Base-by-base conservation (phyloP, 2,329 filamentous ascomycete genomes). In the Fusarium illudens region DNA sequence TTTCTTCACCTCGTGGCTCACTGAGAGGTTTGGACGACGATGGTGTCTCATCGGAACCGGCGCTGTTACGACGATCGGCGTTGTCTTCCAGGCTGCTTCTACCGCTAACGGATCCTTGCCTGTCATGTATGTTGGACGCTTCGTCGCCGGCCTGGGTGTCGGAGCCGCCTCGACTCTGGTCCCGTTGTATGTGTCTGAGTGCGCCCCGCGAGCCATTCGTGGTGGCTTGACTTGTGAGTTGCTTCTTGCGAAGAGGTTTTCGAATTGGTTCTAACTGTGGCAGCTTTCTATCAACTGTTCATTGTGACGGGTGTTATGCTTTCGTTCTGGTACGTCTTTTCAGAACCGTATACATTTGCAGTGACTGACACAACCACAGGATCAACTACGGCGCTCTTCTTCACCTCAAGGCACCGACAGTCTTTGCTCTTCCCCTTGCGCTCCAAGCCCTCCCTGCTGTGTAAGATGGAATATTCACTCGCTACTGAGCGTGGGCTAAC, bases 41-140 rank as follows among this genome's bases (percentile, higher is more conserved):
- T 72, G 67, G 13, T 82, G 83, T 22, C 80, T 93, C 29, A 82
- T 92, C 20, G 76, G 80, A 17, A 83, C 86, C 6, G 88, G 89
- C 27, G 37, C 84, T 1, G 73, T 91, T 34, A 87, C 89, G 27
- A 83, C 85, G 25, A 58, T 89, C 11, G 90, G 90, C 42, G 87
- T 89, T 50, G 75, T 90, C 52, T 84, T 92, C 72, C 90, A 92
- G 77, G 84, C 87, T 50, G 81, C 84, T 8, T 86, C 88, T n/a
- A 82, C 81, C 2, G 72, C 71, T 12, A 58, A 75, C 4, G 90
- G 89, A 6, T 83, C 85, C 49, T 77, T 92, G 33, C 80, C 84
- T 12, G 80, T 84, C 69, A 89, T 92, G 81, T 92, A 91, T 71
- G 81, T 90, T 64, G 90, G 90, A 49, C 83, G 90, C 74, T 87